These are phyloP conservation scores for Penicillium pulvis DNA, from an alignment of 495 filamentous ascomycete genomes.

Conservation along the genomic window DNA sequence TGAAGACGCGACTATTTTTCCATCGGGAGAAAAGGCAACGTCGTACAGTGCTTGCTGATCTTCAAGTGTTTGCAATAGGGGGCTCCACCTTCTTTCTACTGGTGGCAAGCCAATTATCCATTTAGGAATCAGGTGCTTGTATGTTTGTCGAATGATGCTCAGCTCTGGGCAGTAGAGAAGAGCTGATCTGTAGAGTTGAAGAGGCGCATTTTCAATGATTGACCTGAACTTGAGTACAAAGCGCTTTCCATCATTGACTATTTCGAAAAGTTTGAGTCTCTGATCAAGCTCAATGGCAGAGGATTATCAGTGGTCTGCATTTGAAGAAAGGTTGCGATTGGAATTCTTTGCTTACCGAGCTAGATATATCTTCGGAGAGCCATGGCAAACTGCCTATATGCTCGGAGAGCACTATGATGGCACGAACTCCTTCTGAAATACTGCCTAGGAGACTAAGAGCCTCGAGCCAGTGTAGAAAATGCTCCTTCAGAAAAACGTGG, in stretches of 20 bases:
- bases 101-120: background rate
- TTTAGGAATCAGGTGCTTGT: background rate
- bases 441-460: conserved; percentile 21
- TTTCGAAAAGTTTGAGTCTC: background rate
- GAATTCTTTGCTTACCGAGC: background rate
- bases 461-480: conserved; percentile 36
- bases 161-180: background rate
- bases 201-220: background rate
- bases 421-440: conserved; percentile 6
- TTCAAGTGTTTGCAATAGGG: background rate
- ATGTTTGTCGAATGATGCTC: background rate
- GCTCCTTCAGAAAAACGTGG: conserved; percentile 22
- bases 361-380: background rate
- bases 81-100: background rate
- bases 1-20: conserved; percentile 1
- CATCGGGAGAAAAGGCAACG: conserved; percentile 4
- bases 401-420: conserved; percentile 4
- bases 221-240: conserved; percentile 5
- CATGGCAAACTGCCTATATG: background rate
- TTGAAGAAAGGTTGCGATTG: background rate
- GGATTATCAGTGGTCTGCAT: too few relatives aligned
- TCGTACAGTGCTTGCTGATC: background rate
- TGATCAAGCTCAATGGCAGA: background rate
- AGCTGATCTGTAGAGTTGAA: conserved; percentile 5
- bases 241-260: background rate